A percentile compares a stretch with the other conserved stretches of the same genome.
These are phyloP conservation scores for Penicillium sp. DNA, from an alignment of 2,329 filamentous ascomycete species.

Conservation along the genomic window DNA sequence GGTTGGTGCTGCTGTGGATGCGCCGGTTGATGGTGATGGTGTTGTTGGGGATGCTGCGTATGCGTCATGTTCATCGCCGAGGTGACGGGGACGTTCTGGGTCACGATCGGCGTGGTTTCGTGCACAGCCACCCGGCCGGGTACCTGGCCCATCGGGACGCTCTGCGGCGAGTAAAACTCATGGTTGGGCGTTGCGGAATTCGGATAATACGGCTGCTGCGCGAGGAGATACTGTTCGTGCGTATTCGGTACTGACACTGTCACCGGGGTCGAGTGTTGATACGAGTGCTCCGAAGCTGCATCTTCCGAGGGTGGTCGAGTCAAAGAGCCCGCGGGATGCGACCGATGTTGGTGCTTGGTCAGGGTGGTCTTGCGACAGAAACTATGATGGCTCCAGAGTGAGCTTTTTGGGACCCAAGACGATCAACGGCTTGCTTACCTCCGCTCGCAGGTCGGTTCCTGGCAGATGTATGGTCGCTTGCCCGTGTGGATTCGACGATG, in stretches of 20 bases:
- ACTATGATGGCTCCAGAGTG: slow-evolving; percentile 16
- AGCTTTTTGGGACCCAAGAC: background rate
- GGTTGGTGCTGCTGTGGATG: slow-evolving; percentile 27
- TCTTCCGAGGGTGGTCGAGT: slow-evolving; percentile 37
- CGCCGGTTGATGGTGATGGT: slow-evolving; percentile 25
- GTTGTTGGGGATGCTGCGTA: slow-evolving; percentile 30
- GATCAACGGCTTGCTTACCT: slow-evolving; percentile 25
- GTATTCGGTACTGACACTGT: slow-evolving; percentile 30
- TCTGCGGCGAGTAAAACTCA: slow-evolving; percentile 37
- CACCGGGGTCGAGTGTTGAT: slow-evolving; percentile 27
- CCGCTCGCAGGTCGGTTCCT: slow-evolving; percentile 38
- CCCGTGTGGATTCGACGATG: slow-evolving; percentile 41
- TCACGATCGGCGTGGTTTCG: slow-evolving; percentile 23
- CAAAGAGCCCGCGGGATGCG: slow-evolving; percentile 34
- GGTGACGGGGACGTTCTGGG: slow-evolving; percentile 30
- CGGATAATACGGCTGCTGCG: slow-evolving; percentile 36
- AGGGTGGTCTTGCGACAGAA: slow-evolving; percentile 42
- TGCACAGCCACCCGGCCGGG: slow-evolving; percentile 26
- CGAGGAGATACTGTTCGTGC: slow-evolving; percentile 34
- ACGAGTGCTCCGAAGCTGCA: slow-evolving; percentile 35
- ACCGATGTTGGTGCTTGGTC: slow-evolving; percentile 40
- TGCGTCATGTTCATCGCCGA: slow-evolving; percentile 29
- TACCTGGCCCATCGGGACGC: slow-evolving; percentile 31
- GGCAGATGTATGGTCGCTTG: slow-evolving; percentile 40
- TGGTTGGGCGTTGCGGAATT: slow-evolving; percentile 33